Percentiles rank a stretch among this genome's conserved stretches.
phyloP scores from a whole-genome alignment of 2,329 filamentous ascomycete species.

The Fusarium agapanthi region DNA sequence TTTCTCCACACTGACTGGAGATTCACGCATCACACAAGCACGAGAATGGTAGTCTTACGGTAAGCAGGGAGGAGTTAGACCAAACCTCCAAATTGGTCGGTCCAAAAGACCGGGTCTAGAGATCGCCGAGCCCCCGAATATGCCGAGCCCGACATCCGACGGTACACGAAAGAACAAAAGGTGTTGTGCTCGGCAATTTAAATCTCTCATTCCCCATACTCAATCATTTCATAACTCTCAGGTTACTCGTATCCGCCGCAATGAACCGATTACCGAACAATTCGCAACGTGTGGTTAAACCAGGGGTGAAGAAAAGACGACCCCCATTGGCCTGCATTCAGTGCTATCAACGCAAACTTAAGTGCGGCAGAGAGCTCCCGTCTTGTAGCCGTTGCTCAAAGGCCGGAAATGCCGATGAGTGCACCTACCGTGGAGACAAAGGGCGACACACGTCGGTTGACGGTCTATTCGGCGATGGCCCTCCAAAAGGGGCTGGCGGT shows the following conservation, averaged over 20 bases:
- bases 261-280: neutral
- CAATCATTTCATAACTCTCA: rapidly evolving
- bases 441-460: neutral
- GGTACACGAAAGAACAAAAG: neutral
- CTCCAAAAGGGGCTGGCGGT: rapidly evolving
- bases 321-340: neutral
- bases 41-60: rapidly evolving
- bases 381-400: neutral
- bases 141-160: neutral
- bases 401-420: neutral
- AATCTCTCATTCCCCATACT: rapidly evolving
- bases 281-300: neutral
- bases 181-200: neutral
- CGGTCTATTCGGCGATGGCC: rapidly evolving
- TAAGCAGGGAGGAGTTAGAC: too few relatives aligned
- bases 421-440: neutral
- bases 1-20: neutral
- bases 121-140: neutral
- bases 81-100: neutral
- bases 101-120: neutral
- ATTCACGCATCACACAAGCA: rapidly evolving
- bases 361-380: neutral
- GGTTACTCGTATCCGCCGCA: too few relatives aligned
- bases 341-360: neutral
- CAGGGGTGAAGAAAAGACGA: neutral